Conservation (phyloP, 2,329 filamentous ascomycete species). For the Trichoderma sp. region DNA sequence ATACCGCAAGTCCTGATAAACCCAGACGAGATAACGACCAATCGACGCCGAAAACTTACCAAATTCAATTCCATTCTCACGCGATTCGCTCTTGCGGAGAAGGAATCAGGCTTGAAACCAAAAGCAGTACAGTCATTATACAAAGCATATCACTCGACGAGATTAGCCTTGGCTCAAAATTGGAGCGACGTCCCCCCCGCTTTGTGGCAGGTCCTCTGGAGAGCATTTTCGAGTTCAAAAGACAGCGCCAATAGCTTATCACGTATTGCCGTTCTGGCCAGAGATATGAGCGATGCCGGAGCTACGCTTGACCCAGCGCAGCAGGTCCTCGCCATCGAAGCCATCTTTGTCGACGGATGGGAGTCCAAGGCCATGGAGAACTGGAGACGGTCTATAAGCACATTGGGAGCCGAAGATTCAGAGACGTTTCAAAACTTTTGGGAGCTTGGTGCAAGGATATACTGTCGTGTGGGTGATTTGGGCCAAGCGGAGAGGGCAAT, state of each 20-base stretch:
- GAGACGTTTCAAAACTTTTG: constrained; percentile 59
- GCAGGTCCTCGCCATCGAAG: constrained; percentile 69
- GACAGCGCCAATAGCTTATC: constrained; percentile 59
- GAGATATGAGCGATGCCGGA: constrained; percentile 67
- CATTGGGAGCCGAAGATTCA: constrained; percentile 52
- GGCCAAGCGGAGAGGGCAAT: constrained; percentile 62
- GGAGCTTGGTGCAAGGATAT: constrained; percentile 69
- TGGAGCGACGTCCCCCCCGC: constrained; percentile 62
- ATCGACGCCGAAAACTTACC: constrained; percentile 46
- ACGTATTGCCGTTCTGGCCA: constrained; percentile 64
- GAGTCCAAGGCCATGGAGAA: constrained; percentile 62
- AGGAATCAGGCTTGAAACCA: constrained; percentile 37
- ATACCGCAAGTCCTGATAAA: constrained; percentile 41
- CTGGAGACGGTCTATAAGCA: constrained; percentile 63
- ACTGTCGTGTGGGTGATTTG: constrained; percentile 60
- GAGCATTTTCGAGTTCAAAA: constrained; percentile 58
- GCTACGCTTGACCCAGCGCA: constrained; percentile 59
- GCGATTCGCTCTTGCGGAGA: constrained; percentile 37
- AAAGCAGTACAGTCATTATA: constrained; percentile 50
- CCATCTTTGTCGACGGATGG: constrained; percentile 66
- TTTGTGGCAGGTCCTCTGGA: constrained; percentile 70
- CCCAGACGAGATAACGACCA: constrained; percentile 43
- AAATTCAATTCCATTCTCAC: constrained; percentile 43
- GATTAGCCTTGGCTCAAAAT: constrained; percentile 48
- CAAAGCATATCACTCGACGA: constrained; percentile 54